Evolutionary conservation across 1,284 basidiomycete genomes (phyloP), one percentile per base, ranked within the genome.

Genomic region (Tylopilus orsonianus): DNA sequence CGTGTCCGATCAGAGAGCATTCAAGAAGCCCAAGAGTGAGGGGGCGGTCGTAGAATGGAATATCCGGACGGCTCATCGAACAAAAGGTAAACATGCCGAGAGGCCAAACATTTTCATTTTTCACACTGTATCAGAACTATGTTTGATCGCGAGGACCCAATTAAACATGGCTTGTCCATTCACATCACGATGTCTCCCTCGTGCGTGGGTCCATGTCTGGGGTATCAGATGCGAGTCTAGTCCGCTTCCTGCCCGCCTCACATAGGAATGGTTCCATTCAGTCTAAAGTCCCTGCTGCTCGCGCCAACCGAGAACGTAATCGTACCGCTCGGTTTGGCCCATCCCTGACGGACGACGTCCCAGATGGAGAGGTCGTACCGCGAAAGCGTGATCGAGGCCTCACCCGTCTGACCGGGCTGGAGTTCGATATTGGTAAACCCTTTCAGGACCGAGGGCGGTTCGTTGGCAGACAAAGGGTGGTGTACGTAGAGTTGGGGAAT

Each of bases 401-500:
- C 66, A 49, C 62, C 65, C 12, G 67, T 75, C 53, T 80, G 63
- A 0, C 78, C 79, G 2, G 81, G 72, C 0, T 59, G 50, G 1
- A 85, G 55, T 20, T 73, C 73, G 9, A 82, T 65, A 51, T 82
- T 71, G n/a, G 78, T 80, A 66, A 88, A 88, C 4, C 85, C 85
- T 58, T 77, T 80, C 27, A 88, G 68, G 41, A 85, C 59, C 8
- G 75, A 76, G 0, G 85, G 85, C 2, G 85, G 83, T 50, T 82
- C 78, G 14, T 71, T 71, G 2, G 82, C 72, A 0, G 75, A 79
- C 0, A 72, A 47, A 0, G 83, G 81, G 59, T 80, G 78, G 56
- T 80, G 74, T 12, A 86, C 45, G 62, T 87, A 88, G 5, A 87
- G 63, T 64, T 87, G 85, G 2, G 82, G 80, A n/a, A 79, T 74